Evolutionary conservation across 306 rosid species (phyloP).

Genomic region (Rubus parviflorus): DNA sequence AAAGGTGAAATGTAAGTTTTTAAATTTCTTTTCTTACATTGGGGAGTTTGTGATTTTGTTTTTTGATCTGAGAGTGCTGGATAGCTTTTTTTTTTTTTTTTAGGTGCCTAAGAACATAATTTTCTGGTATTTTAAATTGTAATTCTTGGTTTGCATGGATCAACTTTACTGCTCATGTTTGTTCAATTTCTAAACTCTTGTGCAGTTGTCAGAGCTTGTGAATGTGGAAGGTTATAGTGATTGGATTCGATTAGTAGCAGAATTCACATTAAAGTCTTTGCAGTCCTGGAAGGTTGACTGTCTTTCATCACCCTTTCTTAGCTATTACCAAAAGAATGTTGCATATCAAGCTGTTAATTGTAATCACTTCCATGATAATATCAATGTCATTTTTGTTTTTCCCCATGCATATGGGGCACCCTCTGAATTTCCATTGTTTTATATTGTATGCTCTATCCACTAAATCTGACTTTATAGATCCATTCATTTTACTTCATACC

Average conservation of each 20-base stretch:
- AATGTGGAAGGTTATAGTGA: slow-evolving; percentile 89
- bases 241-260: slow-evolving; percentile 90
- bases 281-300: slow-evolving; percentile 90
- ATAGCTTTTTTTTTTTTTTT: background rate
- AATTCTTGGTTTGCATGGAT: background rate
- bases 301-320: slow-evolving; percentile 12
- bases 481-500: slow-evolving; percentile 3
- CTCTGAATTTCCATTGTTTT: background rate
- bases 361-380: background rate
- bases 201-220: slow-evolving; percentile 91
- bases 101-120: background rate
- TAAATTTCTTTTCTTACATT: background rate
- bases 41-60: background rate
- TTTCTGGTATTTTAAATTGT: background rate
- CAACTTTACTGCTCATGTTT: slow-evolving; percentile 10
- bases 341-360: background rate
- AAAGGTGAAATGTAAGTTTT: background rate
- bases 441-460: background rate
- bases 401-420: background rate
- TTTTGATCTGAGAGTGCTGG: background rate
- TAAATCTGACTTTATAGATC: background rate
- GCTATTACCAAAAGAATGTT: slow-evolving; percentile 6
- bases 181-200: slow-evolving; percentile 34
- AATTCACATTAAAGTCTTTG: slow-evolving; percentile 87
- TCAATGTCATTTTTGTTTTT: too few species aligned